Evolutionary conservation across 2,329 filamentous ascomycete genomes (phyloP).

Genomic region (Sclerotinia subarctica): DNA sequence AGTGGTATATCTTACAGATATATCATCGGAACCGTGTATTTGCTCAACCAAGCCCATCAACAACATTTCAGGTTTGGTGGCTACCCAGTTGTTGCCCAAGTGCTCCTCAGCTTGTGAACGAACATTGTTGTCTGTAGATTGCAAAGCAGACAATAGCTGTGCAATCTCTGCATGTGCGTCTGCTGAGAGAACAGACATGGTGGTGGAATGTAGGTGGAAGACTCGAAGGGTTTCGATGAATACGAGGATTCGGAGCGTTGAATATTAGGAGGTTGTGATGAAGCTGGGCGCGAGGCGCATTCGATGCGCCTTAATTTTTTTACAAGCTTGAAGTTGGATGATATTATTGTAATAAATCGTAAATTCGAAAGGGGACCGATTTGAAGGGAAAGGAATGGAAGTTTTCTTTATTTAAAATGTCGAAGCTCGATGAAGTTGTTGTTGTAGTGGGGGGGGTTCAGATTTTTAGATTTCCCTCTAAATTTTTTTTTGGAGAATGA

Average conservation of each 20-base stretch:
- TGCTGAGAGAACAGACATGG: slow-evolving; percentile 81
- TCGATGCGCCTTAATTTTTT: slow-evolving; percentile 16
- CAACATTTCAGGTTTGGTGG: slow-evolving; percentile 75
- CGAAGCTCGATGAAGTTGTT: slow-evolving; percentile 5
- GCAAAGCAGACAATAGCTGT: slow-evolving; percentile 82
- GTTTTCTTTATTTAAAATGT: slow-evolving; percentile 3
- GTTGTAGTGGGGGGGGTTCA: background rate
- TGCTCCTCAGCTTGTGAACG: slow-evolving; percentile 87
- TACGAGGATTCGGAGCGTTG: slow-evolving; percentile 10
- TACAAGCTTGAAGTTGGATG: background rate
- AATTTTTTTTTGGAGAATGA: slow-evolving; percentile 5
- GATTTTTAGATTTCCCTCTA: background rate
- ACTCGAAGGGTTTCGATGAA: background rate
- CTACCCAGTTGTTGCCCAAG: slow-evolving; percentile 86
- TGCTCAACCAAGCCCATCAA: slow-evolving; percentile 95
- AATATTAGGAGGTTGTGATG: slow-evolving; percentile 9
- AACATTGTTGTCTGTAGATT: slow-evolving; percentile 82
- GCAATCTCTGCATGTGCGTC: slow-evolving; percentile 81
- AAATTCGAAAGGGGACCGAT: background rate
- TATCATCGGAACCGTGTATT: slow-evolving; percentile 65
- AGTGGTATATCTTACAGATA: slow-evolving; percentile 32
- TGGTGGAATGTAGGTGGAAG: slow-evolving; percentile 17
- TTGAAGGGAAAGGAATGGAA: background rate
- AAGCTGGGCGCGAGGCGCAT: slow-evolving; percentile 15
- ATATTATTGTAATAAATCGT: background rate